Evolutionary conservation across 2,329 filamentous ascomycete genomes (phyloP), one percentile per base, ranked within the genome.

Genomic region (Lizonia empirigonia): DNA sequence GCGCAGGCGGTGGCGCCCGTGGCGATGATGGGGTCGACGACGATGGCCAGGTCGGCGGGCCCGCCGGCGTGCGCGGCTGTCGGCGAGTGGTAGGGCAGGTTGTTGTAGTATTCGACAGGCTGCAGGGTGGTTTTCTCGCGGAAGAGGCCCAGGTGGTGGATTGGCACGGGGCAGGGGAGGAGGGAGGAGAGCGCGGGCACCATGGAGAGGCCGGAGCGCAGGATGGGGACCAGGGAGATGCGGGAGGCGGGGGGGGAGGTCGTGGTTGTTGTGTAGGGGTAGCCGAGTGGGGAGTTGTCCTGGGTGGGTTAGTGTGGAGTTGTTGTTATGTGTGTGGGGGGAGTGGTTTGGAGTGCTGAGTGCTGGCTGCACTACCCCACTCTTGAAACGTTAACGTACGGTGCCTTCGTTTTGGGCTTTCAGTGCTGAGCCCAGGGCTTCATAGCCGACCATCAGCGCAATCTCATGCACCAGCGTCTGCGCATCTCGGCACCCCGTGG

Each of bases 61-160:
- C 71, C 70, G 19, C 39, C 47, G 29, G 66, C 49, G 38, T 75
- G 79, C 35, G 76, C 65, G 26, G 74, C 70, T 56, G 76, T 77
- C 47, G 63, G 78, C 30, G 79, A 71, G 76, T 90, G 88, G 75
- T 90, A 87, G 27, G 91, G 91, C 16, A 97, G 86, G 75, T 96
- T 96, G 80, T 97, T 97, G 83, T 97, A 97, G 82, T 97, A 96
- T 76, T 96, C 92, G 51, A 97, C 92, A 3, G 92, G 91, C 66
- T 91, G 85, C 49, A 97, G 86, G 35, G 90, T 93, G 49, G 85
- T 85, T 53, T 89, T 90, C 72, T 97, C 92, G 69, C 92, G 90
- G 81, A 93, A 97, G 68, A 97, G 87, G 60, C 94, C 93, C 7
- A 97, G 87, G 73, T 97, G 93, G 78, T 97, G 91, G 58, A 97